Evolutionary conservation across 2,329 filamentous ascomycete species (phyloP), one percentile per base, ranked within the genome.

Genomic region (Fusarium xyrophilum): DNA sequence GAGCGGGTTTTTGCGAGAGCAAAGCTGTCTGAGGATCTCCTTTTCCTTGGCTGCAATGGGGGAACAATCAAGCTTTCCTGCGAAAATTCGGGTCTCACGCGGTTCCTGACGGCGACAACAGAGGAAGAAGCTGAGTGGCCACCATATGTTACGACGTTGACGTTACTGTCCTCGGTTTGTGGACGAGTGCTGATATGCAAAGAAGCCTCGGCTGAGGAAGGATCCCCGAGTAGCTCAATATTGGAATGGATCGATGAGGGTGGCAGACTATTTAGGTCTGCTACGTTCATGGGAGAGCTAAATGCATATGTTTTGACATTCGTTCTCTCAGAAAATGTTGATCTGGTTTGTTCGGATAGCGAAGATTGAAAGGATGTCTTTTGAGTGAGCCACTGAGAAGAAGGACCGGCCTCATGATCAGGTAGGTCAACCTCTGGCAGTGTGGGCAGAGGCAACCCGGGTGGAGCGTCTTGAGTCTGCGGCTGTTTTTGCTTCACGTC

Each of bases 31-130:
- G 79, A 79, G 3, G 85, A 84, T 27, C 77, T 78, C 67, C 81
- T 80, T 71, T 80, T 82, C 55, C 77, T 76, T 12, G 85, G 82
- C 46, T 82, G 80, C 21, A 90, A 77, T 1, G 88, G 87, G 12
- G 85, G 80, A 17, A 89, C 85, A 15, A 86, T 72, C 32, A 90
- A 79, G 65, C 87, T 89, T 71, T 89, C 88, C 66, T 86, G 86
- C 0, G 88, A 89, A 73, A 85, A 89, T 57, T 83, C 81, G 23
- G 79, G 77, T 9, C 79, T 80, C 3, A 77, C 63, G 12, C 68
- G 67, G 33, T 73, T 67, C 30, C 51, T 71, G 56, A 78, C 72
- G 38, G 80, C 78, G 25, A 77, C 78, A 44, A 80, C 48, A n/a
- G 73, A 76, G 17, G 73, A 76, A 28, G 81, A 80, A 32, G 82